phyloP scores from a whole-genome alignment of 1,284 basidiomycete genomes.

The Puccinia novopanici region DNA sequence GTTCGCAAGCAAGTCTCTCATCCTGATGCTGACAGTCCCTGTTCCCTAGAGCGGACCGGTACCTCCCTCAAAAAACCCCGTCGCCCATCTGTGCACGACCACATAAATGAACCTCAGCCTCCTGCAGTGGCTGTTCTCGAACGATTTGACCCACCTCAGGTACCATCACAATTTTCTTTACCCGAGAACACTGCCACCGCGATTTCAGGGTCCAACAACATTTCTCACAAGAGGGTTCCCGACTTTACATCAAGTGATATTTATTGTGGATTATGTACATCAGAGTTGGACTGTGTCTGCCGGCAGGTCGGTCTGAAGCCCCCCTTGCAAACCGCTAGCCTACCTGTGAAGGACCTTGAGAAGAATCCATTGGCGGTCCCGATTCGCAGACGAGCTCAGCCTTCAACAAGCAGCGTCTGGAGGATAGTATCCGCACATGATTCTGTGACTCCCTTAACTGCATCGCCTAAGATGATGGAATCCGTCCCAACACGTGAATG shows the following conservation, averaged over 20 bases:
- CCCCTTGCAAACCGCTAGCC: conserved; percentile 26
- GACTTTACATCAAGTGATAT: conserved; percentile 36
- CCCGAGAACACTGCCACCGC: background rate
- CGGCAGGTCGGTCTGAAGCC: conserved; percentile 47
- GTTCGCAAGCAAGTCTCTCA: conserved; percentile 26
- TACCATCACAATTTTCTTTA: conserved; percentile 1
- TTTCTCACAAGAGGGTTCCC: conserved; percentile 24
- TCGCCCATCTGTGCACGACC: conserved; percentile 5
- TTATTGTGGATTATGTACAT: conserved; percentile 49
- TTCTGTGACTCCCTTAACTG: background rate
- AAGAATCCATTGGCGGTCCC: conserved; percentile 25
- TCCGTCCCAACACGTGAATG: conserved; percentile 28
- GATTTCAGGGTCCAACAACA: background rate
- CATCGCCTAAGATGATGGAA: conserved; percentile 21
- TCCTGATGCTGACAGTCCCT: background rate
- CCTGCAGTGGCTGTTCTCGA: background rate
- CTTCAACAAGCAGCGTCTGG: conserved; percentile 39
- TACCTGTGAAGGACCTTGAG: background rate
- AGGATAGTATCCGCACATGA: conserved; percentile 16
- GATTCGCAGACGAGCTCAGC: conserved; percentile 28
- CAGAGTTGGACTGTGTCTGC: conserved; percentile 46
- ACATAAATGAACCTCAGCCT: background rate
- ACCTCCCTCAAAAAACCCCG: conserved; percentile 19
- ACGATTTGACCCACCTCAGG: background rate
- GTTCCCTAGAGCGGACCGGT: background rate